Conservation (phyloP, 129 eudicot genomes). For the Erigeron canadensis region DNA sequence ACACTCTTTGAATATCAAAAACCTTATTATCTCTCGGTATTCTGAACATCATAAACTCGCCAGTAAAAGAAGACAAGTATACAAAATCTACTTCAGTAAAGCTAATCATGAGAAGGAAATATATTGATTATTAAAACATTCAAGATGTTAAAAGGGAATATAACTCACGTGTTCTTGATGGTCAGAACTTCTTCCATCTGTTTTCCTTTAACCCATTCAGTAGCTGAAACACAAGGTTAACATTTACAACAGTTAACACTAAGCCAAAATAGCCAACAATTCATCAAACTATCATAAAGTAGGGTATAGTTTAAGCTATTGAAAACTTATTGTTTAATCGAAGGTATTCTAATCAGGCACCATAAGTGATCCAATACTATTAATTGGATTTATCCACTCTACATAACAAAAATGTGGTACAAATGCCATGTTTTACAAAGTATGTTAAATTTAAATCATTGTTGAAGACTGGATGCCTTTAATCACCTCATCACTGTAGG, state of each 20-base stretch:
- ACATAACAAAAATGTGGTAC: background rate
- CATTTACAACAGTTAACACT: conserved; percentile 6
- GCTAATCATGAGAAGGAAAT: background rate
- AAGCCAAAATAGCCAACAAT: conserved; percentile 1
- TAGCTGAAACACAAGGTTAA: conserved; percentile 53
- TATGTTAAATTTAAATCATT: too few species aligned
- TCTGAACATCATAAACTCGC: background rate
- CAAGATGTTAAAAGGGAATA: background rate
- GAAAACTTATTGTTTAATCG: background rate
- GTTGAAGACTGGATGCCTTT: background rate
- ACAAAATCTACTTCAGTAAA: background rate
- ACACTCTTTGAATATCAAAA: background rate
- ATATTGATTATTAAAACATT: background rate
- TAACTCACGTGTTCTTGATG: conserved; percentile 84
- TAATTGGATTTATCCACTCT: background rate
- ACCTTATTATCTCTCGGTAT: background rate
- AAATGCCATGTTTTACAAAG: background rate
- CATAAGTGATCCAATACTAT: background rate
- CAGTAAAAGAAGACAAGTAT: background rate
- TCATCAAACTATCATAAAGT: conserved; percentile 1
- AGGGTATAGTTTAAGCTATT: background rate
- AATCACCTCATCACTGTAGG: background rate
- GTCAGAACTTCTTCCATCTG: conserved; percentile 84
- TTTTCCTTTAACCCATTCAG: conserved; percentile 98
- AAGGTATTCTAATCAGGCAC: background rate